Base-by-base conservation (phyloP, 805 yeast genomes). In the Metschnikowia reukaufii region DNA sequence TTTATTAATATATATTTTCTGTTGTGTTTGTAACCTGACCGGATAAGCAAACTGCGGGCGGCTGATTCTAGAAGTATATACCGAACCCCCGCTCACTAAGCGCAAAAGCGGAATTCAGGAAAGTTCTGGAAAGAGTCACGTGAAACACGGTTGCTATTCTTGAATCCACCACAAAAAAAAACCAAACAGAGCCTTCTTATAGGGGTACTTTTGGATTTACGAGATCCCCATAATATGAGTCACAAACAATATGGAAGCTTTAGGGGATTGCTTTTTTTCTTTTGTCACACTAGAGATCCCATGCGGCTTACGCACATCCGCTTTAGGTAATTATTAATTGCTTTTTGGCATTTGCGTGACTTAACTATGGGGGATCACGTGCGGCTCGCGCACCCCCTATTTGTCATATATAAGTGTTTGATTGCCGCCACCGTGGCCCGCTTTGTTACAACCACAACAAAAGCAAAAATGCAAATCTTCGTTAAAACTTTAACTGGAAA, bases 401-500 rank as follows among this genome's bases (percentile, higher is more conserved):
- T 48, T 37, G 41, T 42, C 33, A 36, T 60, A 57, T 56, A 61
- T 59, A 55, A 49, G 45, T 29, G 39, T 39, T 20, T 13, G 56
- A 51, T 51, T 46, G 54, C 54, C 59, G 56, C 60, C 50, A 40
- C 45, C 42, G 42, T 30, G 27, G 20, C 37, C 20, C 20, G 29
- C 23, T 25, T 32, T 29, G 20, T 31, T 36, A 27, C 48, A 32
- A 39, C 41, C 41, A 43, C 44, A 44, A 36, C 44, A 39, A 17
- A 31, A 47, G 13, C 31, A 16, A 38, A 48, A 43, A 62, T 62
- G 66, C 67, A 63, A 51, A 81, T 81, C 52, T 71, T 72, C 37
- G 67, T 62, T 49, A 78, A 79, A 65, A 79, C 83, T 21, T 69
- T 79, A 58, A 79, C 84, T 21, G 84, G 84, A 64, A 79, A 79